Conservation (phyloP, 768 basidiomycete genomes). For the Rhodotorula graminis region DNA sequence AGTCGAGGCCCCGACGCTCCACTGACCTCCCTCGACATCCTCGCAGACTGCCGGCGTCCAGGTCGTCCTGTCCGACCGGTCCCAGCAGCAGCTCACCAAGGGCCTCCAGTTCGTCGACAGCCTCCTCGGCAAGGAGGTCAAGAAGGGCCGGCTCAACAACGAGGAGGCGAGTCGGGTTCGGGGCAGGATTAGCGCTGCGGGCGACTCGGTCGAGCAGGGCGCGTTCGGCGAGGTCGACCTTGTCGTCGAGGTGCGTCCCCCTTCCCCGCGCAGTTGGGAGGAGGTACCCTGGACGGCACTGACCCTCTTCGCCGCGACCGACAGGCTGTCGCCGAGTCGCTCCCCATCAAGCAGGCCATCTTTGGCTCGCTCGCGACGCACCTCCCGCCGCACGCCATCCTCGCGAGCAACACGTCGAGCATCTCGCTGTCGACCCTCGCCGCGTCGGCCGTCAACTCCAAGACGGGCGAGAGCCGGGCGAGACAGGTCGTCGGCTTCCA, state of each 20-base stretch:
- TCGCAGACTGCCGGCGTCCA: constrained; percentile 72
- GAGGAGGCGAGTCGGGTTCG: constrained; percentile 69
- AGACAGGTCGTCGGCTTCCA: constrained; percentile 65
- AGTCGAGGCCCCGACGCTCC: not conserved
- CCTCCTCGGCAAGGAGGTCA: constrained; percentile 80
- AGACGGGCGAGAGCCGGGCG: constrained; percentile 50
- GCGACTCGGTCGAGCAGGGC: constrained; percentile 51
- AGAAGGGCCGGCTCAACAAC: constrained; percentile 66
- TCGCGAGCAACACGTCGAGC: constrained; percentile 88
- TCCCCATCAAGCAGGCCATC: constrained; percentile 70
- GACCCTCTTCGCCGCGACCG: not conserved
- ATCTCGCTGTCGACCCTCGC: constrained; percentile 95
- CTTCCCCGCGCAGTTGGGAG: too few relatives aligned
- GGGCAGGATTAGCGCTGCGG: constrained; percentile 61
- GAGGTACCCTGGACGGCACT: too few relatives aligned
- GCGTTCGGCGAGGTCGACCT: constrained; percentile 74
- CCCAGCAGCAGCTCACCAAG: constrained; percentile 64
- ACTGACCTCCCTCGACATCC: not conserved
- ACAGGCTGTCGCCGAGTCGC: constrained; percentile 80
- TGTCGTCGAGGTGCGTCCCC: constrained; percentile 66
- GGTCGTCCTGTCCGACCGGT: constrained; percentile 78
- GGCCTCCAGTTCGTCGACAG: constrained; percentile 68
- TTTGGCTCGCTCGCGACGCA: constrained; percentile 67
- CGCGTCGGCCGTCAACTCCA: constrained; percentile 60
- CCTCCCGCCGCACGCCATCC: constrained; percentile 66